A percentile compares a stretch with the other conserved stretches of the same genome.
Evolutionary conservation across 116 monocot species (phyloP).

Genomic region (Zostera marina): DNA sequence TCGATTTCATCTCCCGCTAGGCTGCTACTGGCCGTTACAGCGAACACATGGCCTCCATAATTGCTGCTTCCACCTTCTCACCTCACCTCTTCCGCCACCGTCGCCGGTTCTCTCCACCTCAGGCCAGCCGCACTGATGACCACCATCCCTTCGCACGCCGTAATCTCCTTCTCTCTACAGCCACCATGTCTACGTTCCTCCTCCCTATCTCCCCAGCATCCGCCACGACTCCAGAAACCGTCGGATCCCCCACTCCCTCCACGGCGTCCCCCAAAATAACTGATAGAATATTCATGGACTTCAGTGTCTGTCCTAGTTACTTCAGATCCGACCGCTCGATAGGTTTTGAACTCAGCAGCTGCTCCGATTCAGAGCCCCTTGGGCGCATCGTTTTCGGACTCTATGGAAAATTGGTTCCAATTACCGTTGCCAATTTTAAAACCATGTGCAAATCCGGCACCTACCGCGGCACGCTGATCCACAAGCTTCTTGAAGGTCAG

Average conservation of each 20-base stretch:
- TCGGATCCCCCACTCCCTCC: conserved; percentile 1
- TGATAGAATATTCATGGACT: conserved; percentile 80
- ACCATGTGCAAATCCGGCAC: conserved; percentile 44
- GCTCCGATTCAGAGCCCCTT: conserved; percentile 52
- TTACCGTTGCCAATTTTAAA: conserved; percentile 70
- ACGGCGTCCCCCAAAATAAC: conserved; percentile 26
- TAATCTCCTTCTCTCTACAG: conserved; percentile 2
- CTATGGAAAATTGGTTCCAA: conserved; percentile 58
- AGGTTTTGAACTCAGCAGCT: conserved; percentile 37
- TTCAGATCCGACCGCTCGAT: conserved; percentile 56
- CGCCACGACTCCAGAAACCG: conserved; percentile 6
- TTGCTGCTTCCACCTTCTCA: not conserved
- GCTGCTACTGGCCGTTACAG: too few species aligned
- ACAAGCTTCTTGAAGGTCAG: conserved; percentile 65
- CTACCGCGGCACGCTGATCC: conserved; percentile 58
- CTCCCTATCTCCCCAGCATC: conserved; percentile 7
- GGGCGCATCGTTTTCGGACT: conserved; percentile 86
- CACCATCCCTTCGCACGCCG: conserved; percentile 3
- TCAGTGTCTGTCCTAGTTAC: conserved; percentile 73
- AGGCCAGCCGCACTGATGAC: not conserved
- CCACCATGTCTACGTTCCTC: conserved; percentile 6
- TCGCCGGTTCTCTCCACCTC: conserved; percentile 2
- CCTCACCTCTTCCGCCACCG: conserved; percentile 1
- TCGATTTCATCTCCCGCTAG: not conserved
- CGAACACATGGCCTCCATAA: conserved; percentile 1